These are phyloP conservation scores for Penicillium waksmanii DNA, from an alignment of 495 filamentous ascomycete species.

Conservation along the genomic window DNA sequence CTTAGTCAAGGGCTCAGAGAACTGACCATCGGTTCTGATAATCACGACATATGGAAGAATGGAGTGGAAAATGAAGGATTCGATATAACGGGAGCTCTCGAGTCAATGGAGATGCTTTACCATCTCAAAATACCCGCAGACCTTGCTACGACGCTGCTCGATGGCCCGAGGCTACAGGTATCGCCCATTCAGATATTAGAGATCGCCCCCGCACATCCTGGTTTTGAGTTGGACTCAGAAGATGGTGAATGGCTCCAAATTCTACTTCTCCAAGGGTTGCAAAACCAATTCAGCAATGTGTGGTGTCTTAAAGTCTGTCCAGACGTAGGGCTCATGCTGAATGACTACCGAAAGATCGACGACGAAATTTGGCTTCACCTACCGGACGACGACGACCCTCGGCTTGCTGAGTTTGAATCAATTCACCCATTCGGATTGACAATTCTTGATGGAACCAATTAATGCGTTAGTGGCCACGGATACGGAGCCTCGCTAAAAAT, in stretches of 20 bases:
- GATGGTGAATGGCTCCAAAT: background rate
- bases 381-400: constrained; percentile 1
- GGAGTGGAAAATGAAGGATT: background rate
- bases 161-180: background rate
- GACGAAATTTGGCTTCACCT: constrained; percentile 12
- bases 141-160: background rate
- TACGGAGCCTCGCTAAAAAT: background rate
- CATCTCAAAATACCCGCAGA: background rate
- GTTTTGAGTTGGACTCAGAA: background rate
- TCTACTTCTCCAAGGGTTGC: background rate
- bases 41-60: background rate
- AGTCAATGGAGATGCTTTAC: background rate
- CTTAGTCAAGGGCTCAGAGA: background rate
- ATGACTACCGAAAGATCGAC: constrained; percentile 4
- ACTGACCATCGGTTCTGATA: background rate
- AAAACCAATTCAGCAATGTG: constrained; percentile 3
- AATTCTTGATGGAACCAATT: background rate
- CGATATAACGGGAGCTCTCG: background rate
- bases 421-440: background rate
- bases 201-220: background rate
- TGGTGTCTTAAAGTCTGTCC: constrained; percentile 8
- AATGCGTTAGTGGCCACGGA: background rate
- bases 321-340: constrained; percentile 20
- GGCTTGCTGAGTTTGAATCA: background rate
- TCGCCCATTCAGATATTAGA: background rate